phyloP scores from a whole-genome alignment of 306 rosid species.

The Comarum palustre region DNA sequence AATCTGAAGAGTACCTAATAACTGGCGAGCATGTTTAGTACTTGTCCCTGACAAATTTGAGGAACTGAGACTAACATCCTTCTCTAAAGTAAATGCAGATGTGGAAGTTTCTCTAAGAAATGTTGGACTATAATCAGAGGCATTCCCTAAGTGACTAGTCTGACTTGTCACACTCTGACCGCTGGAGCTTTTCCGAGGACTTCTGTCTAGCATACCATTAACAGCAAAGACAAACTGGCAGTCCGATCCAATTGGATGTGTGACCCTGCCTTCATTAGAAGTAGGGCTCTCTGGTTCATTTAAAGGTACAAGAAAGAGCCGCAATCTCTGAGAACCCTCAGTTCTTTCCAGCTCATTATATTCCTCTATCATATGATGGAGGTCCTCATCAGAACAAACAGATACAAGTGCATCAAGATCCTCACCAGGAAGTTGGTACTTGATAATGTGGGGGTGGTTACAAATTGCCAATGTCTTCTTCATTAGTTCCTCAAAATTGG shows the following conservation, averaged over 20 bases:
- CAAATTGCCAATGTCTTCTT: slow-evolving; percentile 65
- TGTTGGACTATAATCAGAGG: slow-evolving; percentile 59
- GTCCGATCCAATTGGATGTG: slow-evolving; percentile 50
- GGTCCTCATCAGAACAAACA: slow-evolving; percentile 90
- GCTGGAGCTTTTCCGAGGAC: slow-evolving; percentile 47
- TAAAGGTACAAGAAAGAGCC: slow-evolving; percentile 74
- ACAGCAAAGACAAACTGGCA: slow-evolving; percentile 74
- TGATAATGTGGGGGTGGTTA: slow-evolving; percentile 65
- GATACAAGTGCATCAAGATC: slow-evolving; percentile 96
- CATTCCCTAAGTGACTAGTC: slow-evolving; percentile 51
- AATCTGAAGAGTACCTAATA: slow-evolving; percentile 38
- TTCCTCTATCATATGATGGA: slow-evolving; percentile 86
- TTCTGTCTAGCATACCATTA: slow-evolving; percentile 65
- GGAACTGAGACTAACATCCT: slow-evolving; percentile 45
- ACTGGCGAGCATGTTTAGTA: slow-evolving; percentile 47
- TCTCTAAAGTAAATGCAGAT: slow-evolving; percentile 45
- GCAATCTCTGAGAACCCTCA: slow-evolving; percentile 69
- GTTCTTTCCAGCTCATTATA: slow-evolving; percentile 71
- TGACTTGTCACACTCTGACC: slow-evolving; percentile 59
- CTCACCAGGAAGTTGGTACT: slow-evolving; percentile 97
- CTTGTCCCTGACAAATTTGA: slow-evolving; percentile 37
- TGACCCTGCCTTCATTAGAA: slow-evolving; percentile 51
- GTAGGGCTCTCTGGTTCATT: slow-evolving; percentile 66
- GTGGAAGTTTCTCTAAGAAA: slow-evolving; percentile 42
- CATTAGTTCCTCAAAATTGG: slow-evolving; percentile 54